Percentiles rank a stretch among this genome's conserved stretches.
Conservation (phyloP, 2,329 filamentous ascomycete genomes). For the Thielaviopsis euricoi region DNA sequence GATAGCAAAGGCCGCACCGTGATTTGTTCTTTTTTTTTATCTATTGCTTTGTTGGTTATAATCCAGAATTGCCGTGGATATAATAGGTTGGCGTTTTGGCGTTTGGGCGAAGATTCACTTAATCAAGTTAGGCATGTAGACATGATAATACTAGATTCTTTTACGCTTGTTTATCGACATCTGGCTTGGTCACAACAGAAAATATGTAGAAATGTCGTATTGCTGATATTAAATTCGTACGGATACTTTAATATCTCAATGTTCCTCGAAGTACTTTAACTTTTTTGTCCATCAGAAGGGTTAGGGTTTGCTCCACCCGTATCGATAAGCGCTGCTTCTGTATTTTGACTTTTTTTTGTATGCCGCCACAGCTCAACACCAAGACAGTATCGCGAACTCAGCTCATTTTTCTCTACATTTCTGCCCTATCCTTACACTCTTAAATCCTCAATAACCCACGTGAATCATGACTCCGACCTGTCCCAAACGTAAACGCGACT, state of each 20-base stretch:
- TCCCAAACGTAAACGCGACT: conserved; percentile 6
- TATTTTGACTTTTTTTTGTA: not conserved
- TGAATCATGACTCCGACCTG: not conserved
- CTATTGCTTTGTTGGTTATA: not conserved
- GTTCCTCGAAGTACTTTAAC: no score
- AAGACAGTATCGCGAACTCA: not conserved
- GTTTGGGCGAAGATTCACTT: not conserved
- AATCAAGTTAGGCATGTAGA: not conserved
- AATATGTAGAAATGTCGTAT: no score
- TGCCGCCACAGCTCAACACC: no score
- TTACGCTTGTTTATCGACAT: no score
- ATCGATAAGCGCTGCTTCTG: not conserved
- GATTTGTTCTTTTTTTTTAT: not conserved
- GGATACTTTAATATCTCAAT: no score
- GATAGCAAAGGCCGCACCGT: conserved; percentile 4
- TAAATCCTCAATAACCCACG: not conserved
- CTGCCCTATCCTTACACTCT: not conserved
- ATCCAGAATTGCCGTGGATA: not conserved
- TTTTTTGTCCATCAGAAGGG: no score
- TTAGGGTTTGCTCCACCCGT: not conserved
- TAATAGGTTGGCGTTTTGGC: not conserved
- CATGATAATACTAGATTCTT: not conserved
- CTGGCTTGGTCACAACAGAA: no score
- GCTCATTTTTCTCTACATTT: not conserved
- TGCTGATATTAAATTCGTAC: no score